phyloP scores from a whole-genome alignment of 2,329 filamentous ascomycete genomes.

The Xylariales sp. region DNA sequence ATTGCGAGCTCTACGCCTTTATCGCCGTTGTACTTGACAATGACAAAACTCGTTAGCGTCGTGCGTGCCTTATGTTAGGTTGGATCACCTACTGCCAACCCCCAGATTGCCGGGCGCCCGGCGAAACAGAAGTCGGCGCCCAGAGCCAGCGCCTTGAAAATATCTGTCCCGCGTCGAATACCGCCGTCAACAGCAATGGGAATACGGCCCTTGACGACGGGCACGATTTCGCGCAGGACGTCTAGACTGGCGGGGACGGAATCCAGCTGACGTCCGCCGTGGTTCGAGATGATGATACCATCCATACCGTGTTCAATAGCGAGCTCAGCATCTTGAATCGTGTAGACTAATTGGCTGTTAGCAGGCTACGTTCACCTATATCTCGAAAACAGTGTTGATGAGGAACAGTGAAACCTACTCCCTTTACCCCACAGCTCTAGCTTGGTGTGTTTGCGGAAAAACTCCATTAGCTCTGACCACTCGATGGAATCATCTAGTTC shows the following conservation, averaged over 20 bases:
- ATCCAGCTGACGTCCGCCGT: conserved; percentile 61
- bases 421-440: conserved; percentile 63
- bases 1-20: conserved; percentile 20
- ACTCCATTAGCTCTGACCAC: conserved; percentile 63
- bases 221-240: conserved; percentile 57
- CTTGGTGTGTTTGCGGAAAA: conserved; percentile 59
- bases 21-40: conserved; percentile 22
- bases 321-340: conserved; percentile 55
- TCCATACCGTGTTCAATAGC: conserved; percentile 49
- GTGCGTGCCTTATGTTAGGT: conserved; percentile 36
- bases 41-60: neutral
- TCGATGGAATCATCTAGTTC: conserved; percentile 54
- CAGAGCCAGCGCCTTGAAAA: conserved; percentile 34
- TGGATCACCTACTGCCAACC: conserved; percentile 42
- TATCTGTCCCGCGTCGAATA: conserved; percentile 14
- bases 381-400: neutral
- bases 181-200: conserved; percentile 52
- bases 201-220: conserved; percentile 58
- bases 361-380: neutral
- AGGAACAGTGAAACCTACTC: conserved; percentile 14
- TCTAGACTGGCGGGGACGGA: conserved; percentile 59
- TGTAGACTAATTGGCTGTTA: conserved; percentile 39
- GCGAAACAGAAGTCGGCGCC: conserved; percentile 27
- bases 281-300: conserved; percentile 58
- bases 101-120: conserved; percentile 28